Base-by-base conservation (phyloP, 2,329 filamentous ascomycete genomes). In the Anthostomella pinea region DNA sequence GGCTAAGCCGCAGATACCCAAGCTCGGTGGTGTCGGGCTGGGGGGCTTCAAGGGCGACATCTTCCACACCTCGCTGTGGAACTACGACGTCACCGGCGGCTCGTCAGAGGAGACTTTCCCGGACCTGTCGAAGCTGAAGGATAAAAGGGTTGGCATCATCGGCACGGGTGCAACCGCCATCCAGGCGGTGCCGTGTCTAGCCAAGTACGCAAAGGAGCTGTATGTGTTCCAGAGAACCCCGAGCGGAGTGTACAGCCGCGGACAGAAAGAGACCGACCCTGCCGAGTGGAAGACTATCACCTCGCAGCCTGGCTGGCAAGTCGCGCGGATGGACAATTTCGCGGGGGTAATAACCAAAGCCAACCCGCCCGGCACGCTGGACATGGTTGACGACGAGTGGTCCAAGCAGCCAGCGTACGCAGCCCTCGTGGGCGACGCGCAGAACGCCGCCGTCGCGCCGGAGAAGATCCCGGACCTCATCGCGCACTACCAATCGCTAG, bases 191-290 rank as follows among this genome's bases (percentile, higher is more conserved):
- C 69, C 72, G 0, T 50, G 60, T 13, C 51, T 77, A 1, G 70
- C 67, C 2, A 60, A 67, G 30, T 71, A 63, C 39, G 67, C 71
- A 0, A 67, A 72, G 30, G 59, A 76, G 24, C 49, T 79, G 3
- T 74, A 68, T 43, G 72, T 79, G n/a, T 67, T 79, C 49, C 75
- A 79, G 51, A 68, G 75, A 3, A 79, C 75, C 3, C 73, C 74
- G 3, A 48, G 48, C 32, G 43, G 48, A 4, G 48, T 52, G 6
- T 54, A 43, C 38, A 5, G 11, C 7, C 54, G 56, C 9, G 44
- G 43, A 3, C 54, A 58, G 36, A 47, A 33, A 27, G 35, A 44
- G 4, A 57, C 53, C 0, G 65, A 75, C 26, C 56, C 57, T 0
- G 58, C 61, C 9, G 58, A 65, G 32, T 78, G 66, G 60, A 49